A percentile compares a stretch with the other conserved stretches of the same genome.
These are phyloP conservation scores for Talaromyces sp. DNA, from an alignment of 2,329 filamentous ascomycete species.

Conservation along the genomic window DNA sequence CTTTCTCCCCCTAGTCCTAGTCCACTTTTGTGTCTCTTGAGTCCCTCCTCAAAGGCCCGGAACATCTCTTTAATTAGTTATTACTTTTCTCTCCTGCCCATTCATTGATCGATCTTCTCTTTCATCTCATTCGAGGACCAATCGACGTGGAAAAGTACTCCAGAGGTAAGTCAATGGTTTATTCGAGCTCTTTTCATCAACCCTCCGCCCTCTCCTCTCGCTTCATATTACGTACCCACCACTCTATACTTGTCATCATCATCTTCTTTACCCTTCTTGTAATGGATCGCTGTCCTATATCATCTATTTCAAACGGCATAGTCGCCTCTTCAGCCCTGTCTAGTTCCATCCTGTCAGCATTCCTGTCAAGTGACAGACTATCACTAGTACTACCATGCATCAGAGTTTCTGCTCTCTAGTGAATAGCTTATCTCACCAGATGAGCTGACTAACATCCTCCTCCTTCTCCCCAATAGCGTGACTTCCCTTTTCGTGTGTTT, in stretches of 20 bases:
- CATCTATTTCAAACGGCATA: background rate
- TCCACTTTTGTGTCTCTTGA: background rate
- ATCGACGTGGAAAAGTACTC: background rate
- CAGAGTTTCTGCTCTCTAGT: background rate
- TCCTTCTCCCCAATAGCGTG: background rate
- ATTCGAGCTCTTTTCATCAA: background rate
- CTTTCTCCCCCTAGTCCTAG: background rate
- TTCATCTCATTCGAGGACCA: slow-evolving; percentile 1
- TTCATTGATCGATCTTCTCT: background rate
- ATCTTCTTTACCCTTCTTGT: background rate
- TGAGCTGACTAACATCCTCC: background rate
- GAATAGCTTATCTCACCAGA: background rate
- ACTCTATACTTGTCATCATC: background rate
- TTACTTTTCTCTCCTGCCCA: background rate
- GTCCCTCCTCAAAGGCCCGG: background rate
- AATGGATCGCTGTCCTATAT: background rate
- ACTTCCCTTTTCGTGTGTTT: background rate
- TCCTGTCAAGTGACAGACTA: background rate
- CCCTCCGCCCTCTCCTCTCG: background rate
- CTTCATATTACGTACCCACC: background rate
- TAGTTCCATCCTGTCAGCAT: background rate
- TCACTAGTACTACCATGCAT: background rate
- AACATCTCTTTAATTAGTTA: background rate
- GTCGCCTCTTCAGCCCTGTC: background rate
- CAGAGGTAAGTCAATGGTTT: slow-evolving; percentile 4